Conservation (phyloP, 192 early-diverging fungal genomes). For the Umbelopsis ramanniana region DNA sequence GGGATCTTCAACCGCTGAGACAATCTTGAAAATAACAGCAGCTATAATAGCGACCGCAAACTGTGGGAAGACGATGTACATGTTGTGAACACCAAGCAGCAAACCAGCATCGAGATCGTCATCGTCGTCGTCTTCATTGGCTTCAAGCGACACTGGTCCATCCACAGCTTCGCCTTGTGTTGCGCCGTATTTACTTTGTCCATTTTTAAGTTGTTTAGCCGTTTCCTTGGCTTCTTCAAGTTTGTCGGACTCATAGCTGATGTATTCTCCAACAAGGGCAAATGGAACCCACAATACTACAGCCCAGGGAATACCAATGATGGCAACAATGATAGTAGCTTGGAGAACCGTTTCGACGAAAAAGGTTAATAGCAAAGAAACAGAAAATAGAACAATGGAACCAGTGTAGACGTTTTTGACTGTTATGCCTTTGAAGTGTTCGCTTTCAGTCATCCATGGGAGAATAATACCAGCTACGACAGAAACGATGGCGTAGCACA, state of each 20-base stretch:
- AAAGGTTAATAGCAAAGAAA: constrained; percentile 70
- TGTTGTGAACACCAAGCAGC: constrained; percentile 91
- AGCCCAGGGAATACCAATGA: constrained; percentile 86
- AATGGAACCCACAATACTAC: constrained; percentile 94
- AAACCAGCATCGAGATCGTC: constrained; percentile 59
- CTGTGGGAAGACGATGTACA: constrained; percentile 94
- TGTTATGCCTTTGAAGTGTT: constrained; percentile 41
- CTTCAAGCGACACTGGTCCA: not conserved
- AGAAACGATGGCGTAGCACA: constrained; percentile 77
- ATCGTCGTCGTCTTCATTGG: constrained; percentile 16
- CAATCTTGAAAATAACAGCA: constrained; percentile 66
- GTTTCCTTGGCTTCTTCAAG: constrained; percentile 10
- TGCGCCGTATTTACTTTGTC: constrained; percentile 1
- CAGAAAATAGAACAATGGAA: constrained; percentile 69
- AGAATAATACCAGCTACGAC: constrained; percentile 63
- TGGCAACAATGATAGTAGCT: constrained; percentile 73
- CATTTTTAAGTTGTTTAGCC: not conserved
- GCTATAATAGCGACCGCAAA: constrained; percentile 78
- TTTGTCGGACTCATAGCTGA: constrained; percentile 53
- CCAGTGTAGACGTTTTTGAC: constrained; percentile 70
- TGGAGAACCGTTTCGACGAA: constrained; percentile 55
- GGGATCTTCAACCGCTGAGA: constrained; percentile 31
- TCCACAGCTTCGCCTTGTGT: not conserved
- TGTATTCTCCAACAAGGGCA: constrained; percentile 82
- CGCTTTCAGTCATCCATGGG: constrained; percentile 49